phyloP scores from a whole-genome alignment of 2,329 filamentous ascomycete species.

The Alternaria consortialis region DNA sequence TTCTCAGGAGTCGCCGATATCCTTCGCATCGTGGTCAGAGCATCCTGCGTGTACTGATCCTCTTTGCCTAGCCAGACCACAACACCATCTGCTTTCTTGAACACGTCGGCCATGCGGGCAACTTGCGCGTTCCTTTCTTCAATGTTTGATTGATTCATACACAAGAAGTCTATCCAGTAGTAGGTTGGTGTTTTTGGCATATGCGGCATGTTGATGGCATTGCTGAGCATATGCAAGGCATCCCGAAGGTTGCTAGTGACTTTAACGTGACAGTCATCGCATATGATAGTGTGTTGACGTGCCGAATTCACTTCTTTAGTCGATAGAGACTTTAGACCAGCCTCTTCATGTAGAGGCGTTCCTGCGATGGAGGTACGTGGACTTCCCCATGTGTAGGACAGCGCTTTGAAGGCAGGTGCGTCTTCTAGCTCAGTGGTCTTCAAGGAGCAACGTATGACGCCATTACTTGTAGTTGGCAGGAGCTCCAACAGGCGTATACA shows the following conservation, averaged over 20 bases:
- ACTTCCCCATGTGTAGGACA: conserved; percentile 35
- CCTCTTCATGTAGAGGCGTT: background rate
- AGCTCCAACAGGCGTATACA: conserved; percentile 36
- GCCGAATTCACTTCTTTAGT: background rate
- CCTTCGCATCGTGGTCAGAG: conserved; percentile 27
- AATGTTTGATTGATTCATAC: conserved; percentile 38
- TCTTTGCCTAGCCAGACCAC: conserved; percentile 46
- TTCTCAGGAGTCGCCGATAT: conserved; percentile 28
- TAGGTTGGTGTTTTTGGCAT: conserved; percentile 21
- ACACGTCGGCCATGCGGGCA: conserved; percentile 42
- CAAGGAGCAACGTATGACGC: conserved; percentile 24
- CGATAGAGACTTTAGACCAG: background rate
- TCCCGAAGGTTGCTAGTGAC: conserved; percentile 35
- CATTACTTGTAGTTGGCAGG: conserved; percentile 20
- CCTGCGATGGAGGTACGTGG: background rate
- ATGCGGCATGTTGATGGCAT: conserved; percentile 11
- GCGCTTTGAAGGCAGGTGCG: conserved; percentile 29
- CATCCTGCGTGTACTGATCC: conserved; percentile 36
- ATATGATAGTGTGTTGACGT: conserved; percentile 28
- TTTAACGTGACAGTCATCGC: conserved; percentile 29
- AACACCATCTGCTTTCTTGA: conserved; percentile 32
- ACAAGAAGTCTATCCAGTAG: conserved; percentile 46
- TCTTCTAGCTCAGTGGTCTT: conserved; percentile 27
- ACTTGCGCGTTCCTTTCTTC: conserved; percentile 39
- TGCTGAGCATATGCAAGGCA: conserved; percentile 35